Evolutionary conservation across 177 flowering plant genomes (phyloP).

Genomic region (Viscum album): DNA sequence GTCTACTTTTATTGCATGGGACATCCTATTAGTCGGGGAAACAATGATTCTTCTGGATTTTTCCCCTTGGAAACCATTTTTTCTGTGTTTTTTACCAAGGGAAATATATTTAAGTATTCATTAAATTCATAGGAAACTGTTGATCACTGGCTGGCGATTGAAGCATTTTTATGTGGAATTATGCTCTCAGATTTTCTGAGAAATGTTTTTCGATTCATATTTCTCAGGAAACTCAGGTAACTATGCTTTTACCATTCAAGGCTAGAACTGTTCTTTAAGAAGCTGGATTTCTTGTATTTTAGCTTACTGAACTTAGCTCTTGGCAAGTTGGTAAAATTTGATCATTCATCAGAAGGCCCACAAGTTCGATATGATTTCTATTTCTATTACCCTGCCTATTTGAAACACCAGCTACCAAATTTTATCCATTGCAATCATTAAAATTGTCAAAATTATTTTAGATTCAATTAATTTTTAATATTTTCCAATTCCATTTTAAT

Average conservation of each 20-base stretch:
- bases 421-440: no score
- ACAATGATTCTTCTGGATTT: constrained; percentile 60
- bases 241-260: constrained; percentile 6
- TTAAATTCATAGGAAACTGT: constrained; percentile 43
- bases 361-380: no score
- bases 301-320: no score
- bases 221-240: constrained; percentile 38
- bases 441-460: no score
- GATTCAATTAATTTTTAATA: no score
- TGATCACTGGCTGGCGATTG: constrained; percentile 56
- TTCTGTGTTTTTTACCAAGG: not conserved
- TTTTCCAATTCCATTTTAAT: no score
- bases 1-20: constrained; percentile 58
- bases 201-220: constrained; percentile 23
- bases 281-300: no score
- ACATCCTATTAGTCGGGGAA: constrained; percentile 53
- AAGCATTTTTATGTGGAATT: constrained; percentile 44
- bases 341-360: no score
- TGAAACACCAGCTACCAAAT: no score
- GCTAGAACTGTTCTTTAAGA: no score
- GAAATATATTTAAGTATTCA: not conserved
- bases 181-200: constrained; percentile 33
- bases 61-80: not conserved
- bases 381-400: no score
- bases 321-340: no score